Evolutionary conservation across 306 rosid genomes (phyloP).

Genomic region (Fragaria iinumae): DNA sequence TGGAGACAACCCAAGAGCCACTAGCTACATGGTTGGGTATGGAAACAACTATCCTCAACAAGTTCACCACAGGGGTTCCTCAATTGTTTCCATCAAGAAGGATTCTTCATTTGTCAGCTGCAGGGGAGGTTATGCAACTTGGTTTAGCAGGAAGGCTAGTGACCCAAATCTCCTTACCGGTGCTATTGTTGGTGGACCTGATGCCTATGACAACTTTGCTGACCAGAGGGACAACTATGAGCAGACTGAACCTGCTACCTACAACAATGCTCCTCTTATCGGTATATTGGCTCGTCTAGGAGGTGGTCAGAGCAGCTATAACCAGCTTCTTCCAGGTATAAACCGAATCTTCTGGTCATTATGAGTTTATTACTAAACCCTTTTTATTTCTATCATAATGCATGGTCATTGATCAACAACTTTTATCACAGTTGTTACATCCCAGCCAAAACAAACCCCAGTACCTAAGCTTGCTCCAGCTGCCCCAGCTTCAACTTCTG

Average conservation of each 20-base stretch:
- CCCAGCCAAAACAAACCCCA: constrained; percentile 47
- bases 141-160: constrained; percentile 71
- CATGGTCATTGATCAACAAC: not conserved
- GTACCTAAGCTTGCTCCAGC: constrained; percentile 53
- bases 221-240: constrained; percentile 92
- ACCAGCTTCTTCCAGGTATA: constrained; percentile 94
- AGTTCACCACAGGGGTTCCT: constrained; percentile 90
- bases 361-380: not conserved
- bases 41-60: constrained; percentile 84
- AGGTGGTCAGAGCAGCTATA: constrained; percentile 62
- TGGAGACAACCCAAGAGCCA: constrained; percentile 95
- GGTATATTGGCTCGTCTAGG: constrained; percentile 79
- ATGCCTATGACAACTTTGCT: constrained; percentile 94
- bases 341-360: not conserved
- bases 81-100: constrained; percentile 82
- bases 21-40: constrained; percentile 94
- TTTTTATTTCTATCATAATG: not conserved
- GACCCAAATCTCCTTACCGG: constrained; percentile 86
- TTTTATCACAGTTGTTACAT: constrained; percentile 46
- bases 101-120: constrained; percentile 76
- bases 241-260: constrained; percentile 98
- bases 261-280: constrained; percentile 95
- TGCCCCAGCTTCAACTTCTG: constrained; percentile 61
- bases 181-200: constrained; percentile 97
- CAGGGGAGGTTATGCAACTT: constrained; percentile 90